Base-by-base conservation (phyloP, 2,329 filamentous ascomycete species). In the Fusarium euwallaceae region DNA sequence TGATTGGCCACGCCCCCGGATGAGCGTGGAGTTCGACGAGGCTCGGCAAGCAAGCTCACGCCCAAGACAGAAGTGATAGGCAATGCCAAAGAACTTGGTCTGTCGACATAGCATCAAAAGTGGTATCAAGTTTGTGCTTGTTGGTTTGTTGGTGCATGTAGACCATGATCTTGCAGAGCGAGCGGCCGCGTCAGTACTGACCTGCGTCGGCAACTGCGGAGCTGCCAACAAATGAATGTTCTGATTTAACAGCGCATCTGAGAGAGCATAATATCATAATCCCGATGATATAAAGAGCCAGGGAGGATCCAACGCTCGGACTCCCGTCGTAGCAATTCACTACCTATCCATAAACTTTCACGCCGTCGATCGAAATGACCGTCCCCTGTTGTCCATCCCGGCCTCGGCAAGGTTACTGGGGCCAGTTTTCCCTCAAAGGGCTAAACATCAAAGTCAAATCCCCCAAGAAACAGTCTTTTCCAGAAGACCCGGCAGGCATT, bases 291-390 rank as follows among this genome's bases (percentile, higher is more conserved):
- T 66, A 69, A 69, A 71, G n/a, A n/a, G 66, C 53, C 53, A 53
- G 64, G 70, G 53, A 53, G 71, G 53, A 56, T 67, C 55, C 55
- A 64, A 68, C 68, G 75, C 75, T 77, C 69, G 73, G 75, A 76
- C 75, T 71, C 60, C 10, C 29, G 17, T 36, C 58, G 58, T 51
- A 69, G 59, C 51, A 48, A 48, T 20, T 59, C 45, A 61, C 27
- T 27, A 27, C 27, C 48, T 65, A 55, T 70, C 61, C 24, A 59
- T 56, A 37, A 59, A 68, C 67, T 69, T 74, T 71, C 60, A 58
- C 63, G 41, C 66, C 67, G 75, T 60, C 71, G 75, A 77, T 77
- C 75, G 60, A 67, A 77, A 77, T 77, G 75, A 66, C 66, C 12
- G 51, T 45, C 58, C 73, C 64, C 24, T 72, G 32, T 55, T 77